Evolutionary conservation across 140 eudicot genomes (phyloP).

Genomic region (Cichorium intybus): DNA sequence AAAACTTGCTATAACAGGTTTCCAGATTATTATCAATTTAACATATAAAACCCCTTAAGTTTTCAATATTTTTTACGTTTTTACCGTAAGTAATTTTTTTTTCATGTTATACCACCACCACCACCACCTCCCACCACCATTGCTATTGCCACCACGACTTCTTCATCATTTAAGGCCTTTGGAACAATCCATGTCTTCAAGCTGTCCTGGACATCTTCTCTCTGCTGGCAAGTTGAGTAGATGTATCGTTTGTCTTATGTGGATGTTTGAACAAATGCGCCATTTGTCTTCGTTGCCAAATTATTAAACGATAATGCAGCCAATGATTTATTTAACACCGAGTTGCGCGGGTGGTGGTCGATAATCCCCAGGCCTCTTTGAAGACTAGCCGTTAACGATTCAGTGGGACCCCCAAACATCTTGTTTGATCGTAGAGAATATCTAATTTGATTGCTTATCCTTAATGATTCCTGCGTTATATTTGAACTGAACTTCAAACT

Average conservation of each 20-base stretch:
- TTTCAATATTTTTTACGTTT: no score
- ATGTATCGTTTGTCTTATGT: conserved; percentile 30
- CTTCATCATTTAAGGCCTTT: conserved; percentile 27
- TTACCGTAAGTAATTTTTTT: no score
- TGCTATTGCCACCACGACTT: no score
- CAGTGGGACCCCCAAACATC: conserved; percentile 65
- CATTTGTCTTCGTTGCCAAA: conserved; percentile 61
- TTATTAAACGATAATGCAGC: conserved; percentile 91
- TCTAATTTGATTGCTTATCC: conserved; percentile 41
- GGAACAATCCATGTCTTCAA: conserved; percentile 42
- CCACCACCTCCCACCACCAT: no score
- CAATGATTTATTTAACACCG: conserved; percentile 49
- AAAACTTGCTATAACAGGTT: no score
- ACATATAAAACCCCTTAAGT: no score
- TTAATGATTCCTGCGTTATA: conserved; percentile 34
- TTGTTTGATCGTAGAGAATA: conserved; percentile 73
- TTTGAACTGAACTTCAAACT: conserved; percentile 41
- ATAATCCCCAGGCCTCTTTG: conserved; percentile 77
- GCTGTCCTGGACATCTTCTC: conserved; percentile 43
- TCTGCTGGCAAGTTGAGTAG: conserved; percentile 58
- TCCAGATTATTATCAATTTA: no score
- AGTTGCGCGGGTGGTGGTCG: conserved; percentile 70
- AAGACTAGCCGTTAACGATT: conserved; percentile 94
- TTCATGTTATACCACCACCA: no score
- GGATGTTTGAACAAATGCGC: conserved; percentile 61